These are phyloP conservation scores for Pyrrhoderma lamaoense DNA, from an alignment of 1,284 basidiomycete species.

Conservation along the genomic window DNA sequence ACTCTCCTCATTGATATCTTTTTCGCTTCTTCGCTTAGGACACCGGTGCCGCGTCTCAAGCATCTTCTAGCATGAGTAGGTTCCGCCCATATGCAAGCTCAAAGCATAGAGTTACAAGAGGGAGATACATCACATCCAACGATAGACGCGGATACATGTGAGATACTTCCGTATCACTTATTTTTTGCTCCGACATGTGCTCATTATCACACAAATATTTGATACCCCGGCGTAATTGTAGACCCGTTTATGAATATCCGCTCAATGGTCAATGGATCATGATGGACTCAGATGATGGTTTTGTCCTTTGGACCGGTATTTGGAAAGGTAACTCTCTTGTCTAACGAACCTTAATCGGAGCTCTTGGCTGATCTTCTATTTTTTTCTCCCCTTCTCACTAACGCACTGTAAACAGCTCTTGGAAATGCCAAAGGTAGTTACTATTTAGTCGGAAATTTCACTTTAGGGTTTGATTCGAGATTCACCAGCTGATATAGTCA, in stretches of 20 bases:
- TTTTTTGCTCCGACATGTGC: not conserved
- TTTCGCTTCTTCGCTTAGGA: conserved; percentile 34
- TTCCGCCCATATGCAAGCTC: conserved; percentile 71
- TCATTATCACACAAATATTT: not conserved
- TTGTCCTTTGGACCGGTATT: conserved; percentile 81
- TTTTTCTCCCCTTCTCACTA: not conserved
- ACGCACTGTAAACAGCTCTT: conserved; percentile 44
- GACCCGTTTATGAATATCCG: conserved; percentile 82
- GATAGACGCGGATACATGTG: conserved; percentile 84
- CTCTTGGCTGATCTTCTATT: conserved; percentile 2
- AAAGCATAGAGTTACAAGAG: conserved; percentile 74
- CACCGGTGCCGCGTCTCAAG: conserved; percentile 39
- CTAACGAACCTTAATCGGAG: not conserved
- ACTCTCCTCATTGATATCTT: not conserved
- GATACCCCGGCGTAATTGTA: conserved; percentile 24
- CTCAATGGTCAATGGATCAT: conserved; percentile 86
- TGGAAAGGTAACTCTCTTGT: conserved; percentile 62
- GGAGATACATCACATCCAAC: conserved; percentile 79
- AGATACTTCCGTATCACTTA: conserved; percentile 21
- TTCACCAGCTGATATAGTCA: conserved; percentile 72
- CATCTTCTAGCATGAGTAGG: conserved; percentile 34
- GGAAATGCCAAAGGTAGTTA: conserved; percentile 73
- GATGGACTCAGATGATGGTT: conserved; percentile 87
- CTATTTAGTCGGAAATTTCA: not conserved
- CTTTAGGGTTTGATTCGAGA: conserved; percentile 12